These are phyloP conservation scores for Neostapfia colusana DNA, from an alignment of 176 grass and related monocot genomes.

Conservation along the genomic window DNA sequence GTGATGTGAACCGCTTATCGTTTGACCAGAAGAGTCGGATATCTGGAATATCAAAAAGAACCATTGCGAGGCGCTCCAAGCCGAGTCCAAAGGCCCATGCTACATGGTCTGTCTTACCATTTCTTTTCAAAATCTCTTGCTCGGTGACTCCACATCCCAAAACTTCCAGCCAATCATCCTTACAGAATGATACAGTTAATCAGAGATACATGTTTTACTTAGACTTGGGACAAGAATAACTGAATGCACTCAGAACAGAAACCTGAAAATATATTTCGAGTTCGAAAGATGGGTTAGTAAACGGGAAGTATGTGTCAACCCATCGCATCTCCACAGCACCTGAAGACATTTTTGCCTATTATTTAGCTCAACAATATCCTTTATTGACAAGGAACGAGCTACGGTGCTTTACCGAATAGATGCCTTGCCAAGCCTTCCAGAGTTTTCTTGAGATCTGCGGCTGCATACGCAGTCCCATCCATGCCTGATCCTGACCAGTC, in stretches of 20 bases:
- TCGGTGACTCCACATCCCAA: constrained; percentile 95
- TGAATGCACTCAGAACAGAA: constrained; percentile 22
- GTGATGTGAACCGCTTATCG: constrained; percentile 85
- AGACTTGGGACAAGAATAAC: background rate
- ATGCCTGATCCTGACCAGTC: constrained; percentile 82
- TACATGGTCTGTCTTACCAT: constrained; percentile 73
- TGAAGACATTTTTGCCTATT: constrained; percentile 35
- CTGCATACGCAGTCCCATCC: constrained; percentile 79
- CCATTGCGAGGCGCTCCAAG: constrained; percentile 86
- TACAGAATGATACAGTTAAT: constrained; percentile 21
- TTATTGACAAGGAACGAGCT: background rate
- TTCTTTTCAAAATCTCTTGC: constrained; percentile 78
- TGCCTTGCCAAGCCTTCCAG: constrained; percentile 93
- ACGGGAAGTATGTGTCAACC: constrained; percentile 99
- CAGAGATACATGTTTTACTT: constrained; percentile 35
- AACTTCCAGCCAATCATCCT: constrained; percentile 98
- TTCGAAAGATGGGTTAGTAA: constrained; percentile 95
- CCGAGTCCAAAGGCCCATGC: constrained; percentile 97
- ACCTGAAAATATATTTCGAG: constrained; percentile 99
- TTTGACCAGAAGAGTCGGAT: constrained; percentile 88
- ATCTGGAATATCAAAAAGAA: constrained; percentile 87
- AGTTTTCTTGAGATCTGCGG: constrained; percentile 73
- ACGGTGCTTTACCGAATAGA: constrained; percentile 70
- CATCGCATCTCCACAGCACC: constrained; percentile 97
- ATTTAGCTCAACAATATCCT: constrained; percentile 20